Evolutionary conservation across 1,284 basidiomycete species (phyloP).

Genomic region (Tausonia pullulans): DNA sequence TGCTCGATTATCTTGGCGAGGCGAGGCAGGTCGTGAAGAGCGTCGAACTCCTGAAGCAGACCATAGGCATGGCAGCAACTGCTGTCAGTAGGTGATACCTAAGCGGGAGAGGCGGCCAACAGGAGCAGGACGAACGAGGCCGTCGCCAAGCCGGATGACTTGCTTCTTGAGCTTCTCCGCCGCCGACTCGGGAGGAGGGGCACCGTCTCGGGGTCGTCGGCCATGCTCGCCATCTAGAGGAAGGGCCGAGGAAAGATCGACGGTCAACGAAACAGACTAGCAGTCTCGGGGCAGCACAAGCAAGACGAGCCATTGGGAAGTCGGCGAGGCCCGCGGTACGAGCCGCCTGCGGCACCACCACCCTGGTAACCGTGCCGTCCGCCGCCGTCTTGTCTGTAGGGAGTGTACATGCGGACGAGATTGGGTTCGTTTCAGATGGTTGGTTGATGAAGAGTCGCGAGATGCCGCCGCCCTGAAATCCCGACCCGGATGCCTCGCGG

Average conservation of each 20-base stretch:
- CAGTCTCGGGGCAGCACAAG: neutral
- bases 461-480: too few relatives aligned
- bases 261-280: neutral
- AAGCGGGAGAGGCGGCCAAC: neutral
- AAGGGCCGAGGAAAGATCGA: neutral
- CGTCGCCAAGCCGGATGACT: slow-evolving; percentile 14
- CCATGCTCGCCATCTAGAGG: neutral
- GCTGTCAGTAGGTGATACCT: neutral
- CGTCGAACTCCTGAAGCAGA: slow-evolving; percentile 19
- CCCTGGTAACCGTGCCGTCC: neutral
- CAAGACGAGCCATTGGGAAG: neutral
- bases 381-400: too few relatives aligned
- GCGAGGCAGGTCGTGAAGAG: slow-evolving; percentile 20
- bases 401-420: too few relatives aligned
- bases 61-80: neutral
- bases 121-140: slow-evolving; percentile 3
- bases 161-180: slow-evolving; percentile 16
- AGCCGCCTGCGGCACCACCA: slow-evolving; percentile 15
- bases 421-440: too few relatives aligned
- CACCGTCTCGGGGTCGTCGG: slow-evolving; percentile 3
- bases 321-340: slow-evolving; percentile 6
- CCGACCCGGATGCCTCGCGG: too few relatives aligned
- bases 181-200: slow-evolving; percentile 10
- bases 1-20: slow-evolving; percentile 20
- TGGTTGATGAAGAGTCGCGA: too few relatives aligned